Evolutionary conservation across 148 eudicot genomes (phyloP), one percentile per base, ranked within the genome.

Genomic region (Persicaria maculosa): DNA sequence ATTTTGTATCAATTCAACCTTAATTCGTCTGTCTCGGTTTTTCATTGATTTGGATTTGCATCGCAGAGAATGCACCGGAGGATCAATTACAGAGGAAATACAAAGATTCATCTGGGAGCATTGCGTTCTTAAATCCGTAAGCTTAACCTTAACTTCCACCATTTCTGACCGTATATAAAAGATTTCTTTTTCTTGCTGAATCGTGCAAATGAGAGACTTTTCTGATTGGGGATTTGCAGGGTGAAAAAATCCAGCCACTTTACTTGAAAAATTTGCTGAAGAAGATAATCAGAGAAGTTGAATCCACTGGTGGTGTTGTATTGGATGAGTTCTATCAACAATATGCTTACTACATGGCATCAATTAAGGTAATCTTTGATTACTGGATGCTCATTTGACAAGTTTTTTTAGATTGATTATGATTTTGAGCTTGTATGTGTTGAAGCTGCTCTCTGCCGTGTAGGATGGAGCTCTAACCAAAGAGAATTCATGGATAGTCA

Each of bases 241-340:
- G 86, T 78, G 86, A 74, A 54, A 78, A 82, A 75, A 65, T 75
- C 64, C 81, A 87, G 68, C 77, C 62, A 44, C 91, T 86, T 57
- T 92, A 85, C 81, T 36, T 92, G 79, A 88, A 84, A 78, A 82
- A 45, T 74, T 84, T 90, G 67, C 74, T 92, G 45, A 95, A 95
- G 83, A 92, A 87, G 79, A 76, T 95, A n/a, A 95, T 95, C 58
- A 58, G 74, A 69, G 98, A 87, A 86, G 80, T 95, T 71, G 98
- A 95, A 77, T 84, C 89, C 17, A 80, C 78, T 65, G 87, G 86
- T 46, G 84, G 75, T 17, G 80, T 54, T 55, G 93, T 92, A 59
- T 72, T 95, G 83, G 98, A 90, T 81, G 91, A 88, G 77, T 78
- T 90, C 77, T 95, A 95, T 74, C 93, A 90, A 75, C 83, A 79